phyloP scores from a whole-genome alignment of 1,284 basidiomycete genomes.

The Coniferiporia sulphurascens region DNA sequence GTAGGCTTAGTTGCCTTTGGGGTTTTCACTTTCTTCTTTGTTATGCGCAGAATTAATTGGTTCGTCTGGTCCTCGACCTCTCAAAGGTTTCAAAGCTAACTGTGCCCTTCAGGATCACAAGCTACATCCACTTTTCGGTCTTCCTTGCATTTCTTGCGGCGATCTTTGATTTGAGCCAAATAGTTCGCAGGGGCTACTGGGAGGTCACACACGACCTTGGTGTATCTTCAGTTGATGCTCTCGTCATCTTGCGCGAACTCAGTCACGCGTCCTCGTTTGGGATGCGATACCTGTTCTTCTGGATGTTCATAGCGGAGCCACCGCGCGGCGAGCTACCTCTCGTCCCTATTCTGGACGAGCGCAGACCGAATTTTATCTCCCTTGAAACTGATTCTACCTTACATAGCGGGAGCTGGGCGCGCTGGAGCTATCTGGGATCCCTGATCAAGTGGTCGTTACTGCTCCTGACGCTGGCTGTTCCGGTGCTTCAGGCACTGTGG shows the following conservation, averaged over 20 bases:
- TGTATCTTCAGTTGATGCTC: conserved; percentile 32
- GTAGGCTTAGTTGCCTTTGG: conserved; percentile 63
- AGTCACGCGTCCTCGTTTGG: conserved; percentile 53
- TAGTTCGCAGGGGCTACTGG: conserved; percentile 39
- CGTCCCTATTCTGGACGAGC: conserved; percentile 16
- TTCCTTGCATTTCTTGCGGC: conserved; percentile 58
- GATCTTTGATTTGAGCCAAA: conserved; percentile 58
- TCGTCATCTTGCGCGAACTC: conserved; percentile 55
- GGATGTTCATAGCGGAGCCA: conserved; percentile 56
- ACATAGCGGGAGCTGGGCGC: conserved; percentile 59
- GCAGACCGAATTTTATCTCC: conserved; percentile 22
- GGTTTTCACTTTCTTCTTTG: conserved; percentile 56
- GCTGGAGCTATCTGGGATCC: conserved; percentile 54
- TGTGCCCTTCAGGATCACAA: conserved; percentile 36
- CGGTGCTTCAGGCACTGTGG: conserved; percentile 61
- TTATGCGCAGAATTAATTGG: conserved; percentile 53
- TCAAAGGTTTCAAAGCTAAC: conserved; percentile 7
- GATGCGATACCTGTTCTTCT: conserved; percentile 61
- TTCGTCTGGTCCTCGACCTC: conserved; percentile 31
- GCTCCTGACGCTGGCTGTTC: conserved; percentile 38
- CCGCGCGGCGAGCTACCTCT: conserved; percentile 40
- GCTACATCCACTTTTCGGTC: conserved; percentile 52
- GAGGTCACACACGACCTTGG: conserved; percentile 25
- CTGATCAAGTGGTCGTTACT: conserved; percentile 49
- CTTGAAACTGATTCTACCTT: conserved; percentile 21